A percentile compares a stretch with the other conserved stretches of the same genome.
Conservation (phyloP, 495 filamentous ascomycete genomes). For the Aspergillus leporis region DNA sequence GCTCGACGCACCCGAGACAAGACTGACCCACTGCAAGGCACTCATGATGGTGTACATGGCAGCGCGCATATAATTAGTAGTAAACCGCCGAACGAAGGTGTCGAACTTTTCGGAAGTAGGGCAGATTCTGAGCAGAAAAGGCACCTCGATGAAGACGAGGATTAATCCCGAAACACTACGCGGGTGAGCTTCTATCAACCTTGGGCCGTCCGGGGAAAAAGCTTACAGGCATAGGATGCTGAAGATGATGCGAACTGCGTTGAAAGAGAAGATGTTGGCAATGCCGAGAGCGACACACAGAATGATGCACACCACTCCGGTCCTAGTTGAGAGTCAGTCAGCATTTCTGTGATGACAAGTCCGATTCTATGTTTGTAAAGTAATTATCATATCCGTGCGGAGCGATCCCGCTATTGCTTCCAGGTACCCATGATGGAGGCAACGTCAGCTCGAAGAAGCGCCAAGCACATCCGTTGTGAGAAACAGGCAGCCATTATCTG, state of each 20-base stretch:
- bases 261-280: slow-evolving; percentile 78
- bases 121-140: slow-evolving; percentile 95
- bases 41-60: slow-evolving; percentile 82
- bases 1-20: slow-evolving; percentile 57
- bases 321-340: slow-evolving; percentile 56
- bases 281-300: slow-evolving; percentile 95
- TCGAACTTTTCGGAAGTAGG: slow-evolving; percentile 92
- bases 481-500: slow-evolving; percentile 25
- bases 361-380: not conserved
- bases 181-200: slow-evolving; percentile 15
- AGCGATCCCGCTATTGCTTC: not conserved
- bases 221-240: slow-evolving; percentile 82
- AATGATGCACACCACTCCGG: slow-evolving; percentile 89
- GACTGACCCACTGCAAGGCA: slow-evolving; percentile 78
- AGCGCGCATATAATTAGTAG: slow-evolving; percentile 97
- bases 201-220: slow-evolving; percentile 6
- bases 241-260: slow-evolving; percentile 72
- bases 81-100: slow-evolving; percentile 84
- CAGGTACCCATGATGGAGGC: slow-evolving; percentile 1
- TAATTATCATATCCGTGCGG: slow-evolving; percentile 11
- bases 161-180: slow-evolving; percentile 74
- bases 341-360: slow-evolving; percentile 1
- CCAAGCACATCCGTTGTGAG: slow-evolving; percentile 22
- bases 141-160: slow-evolving; percentile 95
- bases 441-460: slow-evolving; percentile 12